phyloP scores from a whole-genome alignment of 345 rosid genomes.

The Eucalyptus regnans region DNA sequence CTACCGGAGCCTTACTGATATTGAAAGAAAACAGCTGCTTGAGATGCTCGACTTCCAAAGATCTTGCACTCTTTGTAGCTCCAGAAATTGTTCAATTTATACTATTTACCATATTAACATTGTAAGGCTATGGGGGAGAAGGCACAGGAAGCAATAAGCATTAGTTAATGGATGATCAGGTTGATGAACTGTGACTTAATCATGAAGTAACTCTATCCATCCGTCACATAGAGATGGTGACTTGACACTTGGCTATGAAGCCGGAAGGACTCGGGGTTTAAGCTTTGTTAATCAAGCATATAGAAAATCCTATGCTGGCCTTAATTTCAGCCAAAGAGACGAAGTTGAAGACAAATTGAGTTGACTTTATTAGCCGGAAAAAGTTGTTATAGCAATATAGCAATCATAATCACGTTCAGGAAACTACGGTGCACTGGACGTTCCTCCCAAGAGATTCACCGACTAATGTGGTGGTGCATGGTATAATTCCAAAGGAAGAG shows the following conservation, averaged over 20 bases:
- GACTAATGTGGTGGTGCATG: too few relatives aligned
- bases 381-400: too few relatives aligned
- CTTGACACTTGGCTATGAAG: not conserved
- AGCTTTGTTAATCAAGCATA: not conserved
- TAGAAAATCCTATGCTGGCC: not conserved
- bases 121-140: not conserved
- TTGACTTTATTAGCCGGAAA: too few relatives aligned
- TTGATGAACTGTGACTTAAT: not conserved
- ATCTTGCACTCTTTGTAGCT: not conserved
- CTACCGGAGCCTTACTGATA: not conserved
- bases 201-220: not conserved
- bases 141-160: not conserved
- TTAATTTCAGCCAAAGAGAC: not conserved
- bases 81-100: not conserved
- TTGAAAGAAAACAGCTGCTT: not conserved
- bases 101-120: not conserved
- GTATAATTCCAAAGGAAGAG: too few relatives aligned
- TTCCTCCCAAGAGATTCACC: too few relatives aligned
- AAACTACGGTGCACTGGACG: too few relatives aligned
- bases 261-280: not conserved
- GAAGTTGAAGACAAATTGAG: too few relatives aligned
- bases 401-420: too few relatives aligned
- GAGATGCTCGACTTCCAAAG: not conserved
- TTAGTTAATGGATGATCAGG: not conserved
- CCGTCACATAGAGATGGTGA: not conserved